Evolutionary conservation across 225 moss, liverwort and hornwort genomes (phyloP).

Genomic region (Polytrichum formosum): DNA sequence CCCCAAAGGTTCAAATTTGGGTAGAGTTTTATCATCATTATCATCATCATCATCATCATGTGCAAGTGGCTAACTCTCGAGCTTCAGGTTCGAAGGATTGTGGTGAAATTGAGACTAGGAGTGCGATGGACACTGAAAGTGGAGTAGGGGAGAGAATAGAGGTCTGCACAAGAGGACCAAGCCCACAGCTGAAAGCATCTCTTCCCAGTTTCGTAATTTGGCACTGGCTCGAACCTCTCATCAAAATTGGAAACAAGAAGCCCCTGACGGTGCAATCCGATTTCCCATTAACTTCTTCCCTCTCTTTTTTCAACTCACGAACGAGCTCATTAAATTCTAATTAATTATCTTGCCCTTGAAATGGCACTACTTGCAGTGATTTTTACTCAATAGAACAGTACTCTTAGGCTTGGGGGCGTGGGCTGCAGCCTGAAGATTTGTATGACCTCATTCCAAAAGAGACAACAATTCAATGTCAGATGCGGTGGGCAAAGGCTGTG

Average conservation of each 20-base stretch:
- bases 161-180: constrained; percentile 27
- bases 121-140: background rate
- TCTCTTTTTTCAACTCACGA: too few relatives aligned
- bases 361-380: too few relatives aligned
- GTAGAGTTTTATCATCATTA: too few relatives aligned
- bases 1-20: too few relatives aligned
- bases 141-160: background rate
- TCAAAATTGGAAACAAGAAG: constrained; percentile 26
- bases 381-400: too few relatives aligned
- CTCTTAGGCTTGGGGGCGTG: too few relatives aligned
- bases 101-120: too few relatives aligned
- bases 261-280: constrained; percentile 16
- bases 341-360: too few relatives aligned
- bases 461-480: constrained; percentile 25
- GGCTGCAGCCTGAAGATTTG: constrained; percentile 41
- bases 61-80: too few relatives aligned
- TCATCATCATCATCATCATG: too few relatives aligned
- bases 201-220: constrained; percentile 18
- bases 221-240: constrained; percentile 42
- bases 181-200: constrained; percentile 33
- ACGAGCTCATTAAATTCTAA: too few relatives aligned
- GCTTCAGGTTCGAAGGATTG: too few relatives aligned
- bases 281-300: background rate
- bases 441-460: constrained; percentile 48
- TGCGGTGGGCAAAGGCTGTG: constrained; percentile 21